Conservation (phyloP, 139 green algal species). For the Chlorella sp. region DNA sequence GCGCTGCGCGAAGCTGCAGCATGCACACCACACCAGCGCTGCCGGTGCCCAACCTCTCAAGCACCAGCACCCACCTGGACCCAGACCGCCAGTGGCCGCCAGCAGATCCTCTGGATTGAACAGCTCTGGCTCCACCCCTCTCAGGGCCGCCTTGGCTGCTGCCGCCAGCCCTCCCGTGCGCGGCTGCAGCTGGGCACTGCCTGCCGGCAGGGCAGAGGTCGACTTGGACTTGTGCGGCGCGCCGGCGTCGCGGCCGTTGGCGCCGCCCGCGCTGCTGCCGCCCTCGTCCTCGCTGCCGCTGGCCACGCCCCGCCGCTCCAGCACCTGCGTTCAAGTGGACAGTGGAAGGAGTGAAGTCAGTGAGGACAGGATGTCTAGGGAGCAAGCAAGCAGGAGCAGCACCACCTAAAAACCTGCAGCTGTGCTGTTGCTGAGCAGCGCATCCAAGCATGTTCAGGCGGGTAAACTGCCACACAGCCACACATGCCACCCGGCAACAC, state of each 20-base stretch:
- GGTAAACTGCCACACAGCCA: too few relatives aligned
- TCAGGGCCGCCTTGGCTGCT: background rate
- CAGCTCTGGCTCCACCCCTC: constrained; percentile 53
- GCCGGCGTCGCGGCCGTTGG: background rate
- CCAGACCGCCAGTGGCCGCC: background rate
- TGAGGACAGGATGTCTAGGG: too few relatives aligned
- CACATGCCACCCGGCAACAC: background rate
- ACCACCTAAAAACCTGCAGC: background rate
- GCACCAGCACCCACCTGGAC: background rate
- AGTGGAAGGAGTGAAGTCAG: too few relatives aligned
- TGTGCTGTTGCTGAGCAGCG: too few relatives aligned
- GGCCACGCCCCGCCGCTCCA: constrained; percentile 21
- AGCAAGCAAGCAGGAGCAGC: background rate
- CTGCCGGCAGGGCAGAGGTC: background rate
- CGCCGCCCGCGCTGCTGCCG: background rate
- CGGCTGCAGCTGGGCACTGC: background rate
- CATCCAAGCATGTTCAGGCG: too few relatives aligned
- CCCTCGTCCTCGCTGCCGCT: constrained; percentile 8
- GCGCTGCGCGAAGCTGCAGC: too few relatives aligned
- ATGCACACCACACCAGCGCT: too few relatives aligned
- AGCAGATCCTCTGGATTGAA: constrained; percentile 60
- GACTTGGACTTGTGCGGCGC: background rate
- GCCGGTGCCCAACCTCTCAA: too few relatives aligned
- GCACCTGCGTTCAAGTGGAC: constrained; percentile 2
- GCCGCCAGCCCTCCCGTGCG: constrained; percentile 6